Percentiles rank a stretch among this genome's conserved stretches.
phyloP scores from a whole-genome alignment of 2,329 filamentous ascomycete genomes.

The Cordyceps fumosorosea region DNA sequence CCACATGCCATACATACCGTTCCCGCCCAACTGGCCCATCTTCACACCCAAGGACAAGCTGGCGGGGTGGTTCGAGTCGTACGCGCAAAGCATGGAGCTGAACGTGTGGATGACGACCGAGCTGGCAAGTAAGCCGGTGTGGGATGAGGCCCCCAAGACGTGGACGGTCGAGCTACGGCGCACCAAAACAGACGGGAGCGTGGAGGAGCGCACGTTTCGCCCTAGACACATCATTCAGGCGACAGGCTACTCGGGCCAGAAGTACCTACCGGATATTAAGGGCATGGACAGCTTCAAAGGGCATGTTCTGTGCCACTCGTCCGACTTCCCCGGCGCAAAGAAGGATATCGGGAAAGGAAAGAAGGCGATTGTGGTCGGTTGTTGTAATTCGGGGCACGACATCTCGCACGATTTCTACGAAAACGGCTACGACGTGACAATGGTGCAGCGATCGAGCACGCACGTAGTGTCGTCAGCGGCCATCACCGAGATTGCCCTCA shows the following conservation, averaged over 20 bases:
- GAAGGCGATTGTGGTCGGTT: constrained; percentile 59
- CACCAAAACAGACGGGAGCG: constrained; percentile 39
- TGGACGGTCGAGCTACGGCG: constrained; percentile 51
- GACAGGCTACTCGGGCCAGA: constrained; percentile 63
- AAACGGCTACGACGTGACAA: constrained; percentile 60
- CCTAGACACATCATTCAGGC: constrained; percentile 60
- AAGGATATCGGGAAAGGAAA: constrained; percentile 46
- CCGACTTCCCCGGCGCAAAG: constrained; percentile 49
- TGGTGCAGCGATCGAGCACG: constrained; percentile 62
- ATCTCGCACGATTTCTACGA: constrained; percentile 63
- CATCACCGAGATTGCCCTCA: constrained; percentile 46
- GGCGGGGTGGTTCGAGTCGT: constrained; percentile 57
- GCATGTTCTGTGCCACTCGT: constrained; percentile 54
- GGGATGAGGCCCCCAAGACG: constrained; percentile 39
- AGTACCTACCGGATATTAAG: constrained; percentile 51
- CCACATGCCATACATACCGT: constrained; percentile 54
- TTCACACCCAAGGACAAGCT: constrained; percentile 65
- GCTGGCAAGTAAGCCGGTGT: constrained; percentile 38
- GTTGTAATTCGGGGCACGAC: constrained; percentile 63
- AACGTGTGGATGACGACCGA: constrained; percentile 56
- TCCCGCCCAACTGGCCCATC: constrained; percentile 55
- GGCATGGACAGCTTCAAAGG: constrained; percentile 54
- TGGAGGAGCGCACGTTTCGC: constrained; percentile 47
- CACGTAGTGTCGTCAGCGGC: constrained; percentile 53
- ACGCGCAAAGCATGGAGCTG: constrained; percentile 54